Evolutionary conservation across 352 stramenopile species (phyloP), one percentile per base, ranked within the genome.

Genomic region (Pythium rishiriense): DNA sequence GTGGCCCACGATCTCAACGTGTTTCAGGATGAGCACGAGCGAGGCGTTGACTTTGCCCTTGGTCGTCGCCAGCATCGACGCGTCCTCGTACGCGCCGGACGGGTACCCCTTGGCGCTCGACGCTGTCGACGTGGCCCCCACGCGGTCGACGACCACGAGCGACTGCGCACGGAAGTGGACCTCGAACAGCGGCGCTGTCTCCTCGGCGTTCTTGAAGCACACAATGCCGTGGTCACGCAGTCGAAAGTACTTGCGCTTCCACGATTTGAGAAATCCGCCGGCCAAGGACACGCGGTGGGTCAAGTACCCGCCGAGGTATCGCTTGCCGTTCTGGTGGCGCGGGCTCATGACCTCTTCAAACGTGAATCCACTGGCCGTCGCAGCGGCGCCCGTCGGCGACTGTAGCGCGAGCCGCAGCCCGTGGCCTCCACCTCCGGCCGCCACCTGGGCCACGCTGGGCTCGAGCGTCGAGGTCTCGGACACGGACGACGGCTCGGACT

Each of bases 191-290:
- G 78, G 78, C 39, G 62, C 63, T 0, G 78, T 56, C 11, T 75
- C 69, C 6, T 90, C 78, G 12, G 75, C 51, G 19, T 75, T 57
- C 62, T 79, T 79, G 69, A 82, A 91, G 57, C 85, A 90, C 47
- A 91, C 54, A 15, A 91, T 24, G 52, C 81, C 79, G 52, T 89
- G 78, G 42, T 91, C 81, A 15, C 78, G 69, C 42, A 91, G 66
- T 2, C 85, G 73, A 65, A 91, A 93, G 58, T 86, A 93, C 43
- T 81, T 86, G 41, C 72, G 75, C 68, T 87, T 85, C 76, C 83
- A 91, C 28, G 68, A 72, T 57, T 88, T 90, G 31, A 91, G 72
- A 31, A 91, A 78, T 14, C 84, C 82, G 17, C 66, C 78, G 14
- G 78, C 78, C 62, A 84, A 80, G 0, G 77, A 70, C 0, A 84